Conservation (phyloP, 768 basidiomycete genomes). For the Suillus bovinus region DNA sequence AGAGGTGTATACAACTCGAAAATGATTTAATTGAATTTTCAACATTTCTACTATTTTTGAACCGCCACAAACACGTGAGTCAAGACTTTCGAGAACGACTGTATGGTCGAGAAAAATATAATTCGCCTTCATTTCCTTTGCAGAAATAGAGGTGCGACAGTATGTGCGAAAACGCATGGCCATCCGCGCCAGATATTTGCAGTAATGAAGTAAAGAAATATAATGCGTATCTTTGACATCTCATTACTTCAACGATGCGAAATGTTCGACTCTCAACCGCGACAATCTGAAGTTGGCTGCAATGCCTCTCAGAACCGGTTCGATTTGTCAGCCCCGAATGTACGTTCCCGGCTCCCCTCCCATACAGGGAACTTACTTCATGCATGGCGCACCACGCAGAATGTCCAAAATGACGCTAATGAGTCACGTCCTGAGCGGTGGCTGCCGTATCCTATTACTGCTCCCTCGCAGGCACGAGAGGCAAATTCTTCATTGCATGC, state of each 20-base stretch:
- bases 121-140: neutral
- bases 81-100: too few species aligned
- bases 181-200: neutral
- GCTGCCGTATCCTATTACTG: conserved; percentile 36
- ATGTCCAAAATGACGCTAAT: conserved; percentile 36
- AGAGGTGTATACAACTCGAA: too few species aligned
- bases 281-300: neutral
- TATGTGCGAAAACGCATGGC: neutral
- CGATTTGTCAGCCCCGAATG: conserved; percentile 10
- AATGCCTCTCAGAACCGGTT: neutral
- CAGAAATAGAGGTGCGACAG: neutral
- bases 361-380: neutral
- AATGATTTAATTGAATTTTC: too few species aligned
- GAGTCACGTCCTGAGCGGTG: conserved; percentile 56
- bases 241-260: neutral
- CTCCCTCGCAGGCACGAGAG: conserved; percentile 22
- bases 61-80: too few species aligned
- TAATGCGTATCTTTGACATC: neutral
- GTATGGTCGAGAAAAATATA: neutral
- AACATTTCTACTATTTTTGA: neutral
- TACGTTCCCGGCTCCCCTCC: conserved; percentile 17
- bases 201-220: neutral
- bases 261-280: neutral
- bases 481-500: conserved; percentile 9
- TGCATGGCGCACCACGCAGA: conserved; percentile 22